Conservation (phyloP, 208 protist species). For the Hexamita inflata region DNA sequence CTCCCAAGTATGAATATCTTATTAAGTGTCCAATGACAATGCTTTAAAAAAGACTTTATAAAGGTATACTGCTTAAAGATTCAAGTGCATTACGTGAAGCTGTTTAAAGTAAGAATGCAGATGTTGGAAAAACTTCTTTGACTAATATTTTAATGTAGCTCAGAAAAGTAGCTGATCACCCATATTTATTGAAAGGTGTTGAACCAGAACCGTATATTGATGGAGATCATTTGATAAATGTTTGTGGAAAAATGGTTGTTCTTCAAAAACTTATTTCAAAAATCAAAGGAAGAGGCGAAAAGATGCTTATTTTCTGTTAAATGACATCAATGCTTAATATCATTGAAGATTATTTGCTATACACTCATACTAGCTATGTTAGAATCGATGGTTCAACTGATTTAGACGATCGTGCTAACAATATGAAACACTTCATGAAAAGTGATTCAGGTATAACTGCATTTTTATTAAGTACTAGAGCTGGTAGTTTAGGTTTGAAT, state of each 20-base stretch:
- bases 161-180: constrained; percentile 44
- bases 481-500: constrained; percentile 88
- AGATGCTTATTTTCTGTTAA: constrained; percentile 92
- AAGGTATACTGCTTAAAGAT: constrained; percentile 17
- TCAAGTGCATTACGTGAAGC: background rate
- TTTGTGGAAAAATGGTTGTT: constrained; percentile 47
- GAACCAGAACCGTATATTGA: constrained; percentile 34
- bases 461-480: constrained; percentile 87
- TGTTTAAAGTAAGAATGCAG: background rate
- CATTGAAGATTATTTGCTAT: constrained; percentile 75
- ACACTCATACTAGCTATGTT: constrained; percentile 53
- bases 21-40: constrained; percentile 18
- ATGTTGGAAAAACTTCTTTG: constrained; percentile 28
- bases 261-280: constrained; percentile 54
- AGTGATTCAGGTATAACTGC: constrained; percentile 63
- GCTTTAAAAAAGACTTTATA: constrained; percentile 11
- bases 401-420: constrained; percentile 22
- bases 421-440: constrained; percentile 39
- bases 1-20: constrained; percentile 13
- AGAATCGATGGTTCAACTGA: constrained; percentile 40
- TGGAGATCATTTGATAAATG: constrained; percentile 34
- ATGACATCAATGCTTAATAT: constrained; percentile 89
- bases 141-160: constrained; percentile 47
- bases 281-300: constrained; percentile 56
- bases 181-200: constrained; percentile 39